Percentiles rank a stretch among this genome's conserved stretches.
Conservation (phyloP, 306 rosid genomes). For the Cicer arietinum region DNA sequence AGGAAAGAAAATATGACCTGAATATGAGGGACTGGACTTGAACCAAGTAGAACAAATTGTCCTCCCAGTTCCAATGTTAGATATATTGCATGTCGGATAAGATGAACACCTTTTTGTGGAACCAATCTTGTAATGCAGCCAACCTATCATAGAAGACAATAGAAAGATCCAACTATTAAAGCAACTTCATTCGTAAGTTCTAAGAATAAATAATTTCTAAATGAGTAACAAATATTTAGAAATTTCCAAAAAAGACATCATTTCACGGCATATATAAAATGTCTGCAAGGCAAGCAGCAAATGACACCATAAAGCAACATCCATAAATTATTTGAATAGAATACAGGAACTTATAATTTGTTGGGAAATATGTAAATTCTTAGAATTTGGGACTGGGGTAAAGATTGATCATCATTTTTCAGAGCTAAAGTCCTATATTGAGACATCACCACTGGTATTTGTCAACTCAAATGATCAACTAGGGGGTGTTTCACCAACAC, state of each 20-base stretch:
- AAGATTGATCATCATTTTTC: background rate
- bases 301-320: conserved; percentile 33
- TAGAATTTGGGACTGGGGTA: background rate
- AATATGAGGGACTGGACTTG: conserved; percentile 90
- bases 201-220: conserved; percentile 23
- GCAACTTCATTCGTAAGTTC: conserved; percentile 33
- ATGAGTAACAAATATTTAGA: conserved; percentile 33
- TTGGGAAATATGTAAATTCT: conserved; percentile 3
- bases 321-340: conserved; percentile 15
- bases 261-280: background rate
- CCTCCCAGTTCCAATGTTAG: conserved; percentile 90
- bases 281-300: conserved; percentile 22
- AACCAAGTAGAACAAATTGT: conserved; percentile 94
- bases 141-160: conserved; percentile 62
- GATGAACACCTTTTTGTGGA: conserved; percentile 98
- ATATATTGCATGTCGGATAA: conserved; percentile 90
- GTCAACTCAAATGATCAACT: background rate
- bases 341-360: conserved; percentile 4
- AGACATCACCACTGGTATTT: background rate
- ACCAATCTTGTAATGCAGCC: conserved; percentile 97
- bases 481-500: background rate
- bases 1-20: conserved; percentile 64
- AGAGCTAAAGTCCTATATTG: background rate
- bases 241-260: conserved; percentile 33
- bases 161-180: conserved; percentile 26